Conservation (phyloP, 164 flowering plant genomes). For the Aristolochia californica region DNA sequence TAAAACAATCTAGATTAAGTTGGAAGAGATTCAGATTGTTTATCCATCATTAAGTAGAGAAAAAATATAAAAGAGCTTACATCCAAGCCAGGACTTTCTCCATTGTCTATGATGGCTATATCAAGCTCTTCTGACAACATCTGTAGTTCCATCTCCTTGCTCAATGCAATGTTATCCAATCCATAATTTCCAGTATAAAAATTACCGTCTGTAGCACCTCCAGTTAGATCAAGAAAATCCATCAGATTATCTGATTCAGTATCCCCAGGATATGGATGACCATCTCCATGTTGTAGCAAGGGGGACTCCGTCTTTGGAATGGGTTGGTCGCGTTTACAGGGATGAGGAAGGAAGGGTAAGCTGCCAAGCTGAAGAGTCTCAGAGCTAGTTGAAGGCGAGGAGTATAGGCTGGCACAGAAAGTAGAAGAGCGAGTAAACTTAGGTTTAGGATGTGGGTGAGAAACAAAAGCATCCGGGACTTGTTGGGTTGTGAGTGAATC, state of each 20-base stretch:
- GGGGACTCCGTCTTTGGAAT: slow-evolving; percentile 29
- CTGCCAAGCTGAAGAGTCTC: slow-evolving; percentile 37
- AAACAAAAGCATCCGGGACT: slow-evolving; percentile 16
- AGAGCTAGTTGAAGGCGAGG: slow-evolving; percentile 46
- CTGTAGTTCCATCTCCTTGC: slow-evolving; percentile 51
- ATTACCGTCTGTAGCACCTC: slow-evolving; percentile 26
- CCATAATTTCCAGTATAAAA: slow-evolving; percentile 22
- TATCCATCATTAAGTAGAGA: no score
- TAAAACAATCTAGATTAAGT: neutral
- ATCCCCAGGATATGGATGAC: slow-evolving; percentile 15
- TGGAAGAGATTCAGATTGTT: neutral
- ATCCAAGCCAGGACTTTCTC: slow-evolving; percentile 48
- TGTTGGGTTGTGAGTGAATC: slow-evolving; percentile 12
- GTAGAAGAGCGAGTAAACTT: slow-evolving; percentile 39
- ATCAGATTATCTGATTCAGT: slow-evolving; percentile 22
- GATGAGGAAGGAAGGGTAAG: slow-evolving; percentile 58
- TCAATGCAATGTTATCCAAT: slow-evolving; percentile 20
- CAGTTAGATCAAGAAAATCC: slow-evolving; percentile 35
- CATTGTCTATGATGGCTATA: slow-evolving; percentile 42
- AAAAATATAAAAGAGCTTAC: slow-evolving; percentile 28
- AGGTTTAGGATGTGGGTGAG: slow-evolving; percentile 17
- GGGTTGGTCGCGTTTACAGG: slow-evolving; percentile 21
- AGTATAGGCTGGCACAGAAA: slow-evolving; percentile 49
- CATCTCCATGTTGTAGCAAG: slow-evolving; percentile 18
- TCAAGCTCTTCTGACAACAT: slow-evolving; percentile 58